Percentiles rank a stretch among this genome's conserved stretches.
These are phyloP conservation scores for Aspergillus carlsbadensis DNA, from an alignment of 495 filamentous ascomycete species.

Conservation along the genomic window DNA sequence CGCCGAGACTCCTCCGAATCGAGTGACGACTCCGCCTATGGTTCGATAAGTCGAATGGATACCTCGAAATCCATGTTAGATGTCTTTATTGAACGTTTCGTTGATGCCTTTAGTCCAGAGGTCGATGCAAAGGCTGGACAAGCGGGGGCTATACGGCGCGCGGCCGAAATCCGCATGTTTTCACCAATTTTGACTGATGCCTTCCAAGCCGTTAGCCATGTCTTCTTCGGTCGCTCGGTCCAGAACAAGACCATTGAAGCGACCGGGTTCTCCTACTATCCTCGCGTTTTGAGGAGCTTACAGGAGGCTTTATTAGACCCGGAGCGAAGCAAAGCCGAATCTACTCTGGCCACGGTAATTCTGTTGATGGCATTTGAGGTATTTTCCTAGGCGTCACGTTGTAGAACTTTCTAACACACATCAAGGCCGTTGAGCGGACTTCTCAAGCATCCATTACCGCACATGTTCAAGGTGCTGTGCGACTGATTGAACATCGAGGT, in stretches of 20 bases:
- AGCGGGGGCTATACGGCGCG: constrained; percentile 42
- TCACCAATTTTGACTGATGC: constrained; percentile 42
- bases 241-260: constrained; percentile 39
- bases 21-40: constrained; percentile 27
- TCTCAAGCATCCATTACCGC: constrained; percentile 34
- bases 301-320: constrained; percentile 43
- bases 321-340: constrained; percentile 43
- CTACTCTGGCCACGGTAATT: constrained; percentile 43
- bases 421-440: constrained; percentile 43
- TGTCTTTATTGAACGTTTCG: constrained; percentile 45
- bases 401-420: constrained; percentile 14
- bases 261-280: constrained; percentile 39
- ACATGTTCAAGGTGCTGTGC: constrained; percentile 43
- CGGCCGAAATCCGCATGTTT: constrained; percentile 45
- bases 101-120: constrained; percentile 46
- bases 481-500: constrained; percentile 45
- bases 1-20: constrained; percentile 16
- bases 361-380: constrained; percentile 47
- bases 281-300: constrained; percentile 37
- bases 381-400: neutral
- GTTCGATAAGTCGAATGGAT: constrained; percentile 27
- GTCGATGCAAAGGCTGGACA: constrained; percentile 40
- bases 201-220: constrained; percentile 42
- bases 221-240: constrained; percentile 42
- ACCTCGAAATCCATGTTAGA: constrained; percentile 30